phyloP scores from a whole-genome alignment of 495 filamentous ascomycete species.

The Trichoderma gamsii region DNA sequence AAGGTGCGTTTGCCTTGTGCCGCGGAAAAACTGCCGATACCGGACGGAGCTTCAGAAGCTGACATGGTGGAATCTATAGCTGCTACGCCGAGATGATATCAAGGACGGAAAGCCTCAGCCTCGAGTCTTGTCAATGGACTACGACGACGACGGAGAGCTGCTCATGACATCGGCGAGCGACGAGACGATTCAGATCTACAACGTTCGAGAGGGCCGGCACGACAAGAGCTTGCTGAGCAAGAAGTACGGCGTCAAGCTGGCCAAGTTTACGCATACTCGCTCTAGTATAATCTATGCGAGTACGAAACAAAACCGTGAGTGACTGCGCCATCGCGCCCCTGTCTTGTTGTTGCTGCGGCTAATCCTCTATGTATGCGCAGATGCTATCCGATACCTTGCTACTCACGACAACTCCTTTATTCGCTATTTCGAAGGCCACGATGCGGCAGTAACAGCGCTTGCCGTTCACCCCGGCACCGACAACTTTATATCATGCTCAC shows the following conservation, averaged over 20 bases:
- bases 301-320: conserved; percentile 79
- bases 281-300: conserved; percentile 89
- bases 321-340: background rate
- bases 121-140: conserved; percentile 70
- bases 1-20: conserved; percentile 35
- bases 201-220: conserved; percentile 79
- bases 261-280: conserved; percentile 85
- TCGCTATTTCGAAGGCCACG: conserved; percentile 90
- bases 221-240: conserved; percentile 79
- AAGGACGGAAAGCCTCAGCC: conserved; percentile 38
- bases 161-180: conserved; percentile 82
- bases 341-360: background rate
- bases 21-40: background rate
- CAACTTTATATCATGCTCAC: conserved; percentile 82
- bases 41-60: background rate
- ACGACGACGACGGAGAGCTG: conserved; percentile 88
- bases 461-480: conserved; percentile 69
- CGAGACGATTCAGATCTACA: conserved; percentile 91
- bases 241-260: conserved; percentile 92
- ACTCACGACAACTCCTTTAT: conserved; percentile 93
- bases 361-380: conserved; percentile 28
- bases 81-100: conserved; percentile 38
- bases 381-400: conserved; percentile 84
- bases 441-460: conserved; percentile 72
- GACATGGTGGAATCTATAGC: conserved; percentile 22